Conservation (phyloP, 345 rosid species). For the Rubroshorea leprosula region DNA sequence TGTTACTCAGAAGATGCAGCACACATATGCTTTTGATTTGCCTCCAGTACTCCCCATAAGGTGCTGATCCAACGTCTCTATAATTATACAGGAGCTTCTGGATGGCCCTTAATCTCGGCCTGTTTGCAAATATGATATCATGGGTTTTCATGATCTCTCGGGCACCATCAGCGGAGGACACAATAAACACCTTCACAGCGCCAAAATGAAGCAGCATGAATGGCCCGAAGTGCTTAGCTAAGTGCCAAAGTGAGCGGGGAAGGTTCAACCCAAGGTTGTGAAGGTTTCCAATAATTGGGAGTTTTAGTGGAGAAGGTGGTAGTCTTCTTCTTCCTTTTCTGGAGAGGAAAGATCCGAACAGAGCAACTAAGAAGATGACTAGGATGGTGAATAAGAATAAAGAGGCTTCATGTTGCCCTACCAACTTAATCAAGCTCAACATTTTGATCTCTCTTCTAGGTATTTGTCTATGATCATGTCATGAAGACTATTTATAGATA, state of each 20-base stretch:
- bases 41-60: constrained; percentile 73
- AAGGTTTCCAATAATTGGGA: constrained; percentile 60
- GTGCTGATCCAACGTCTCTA: constrained; percentile 35
- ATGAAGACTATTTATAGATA: too few relatives aligned
- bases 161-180: constrained; percentile 50
- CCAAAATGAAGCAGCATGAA: constrained; percentile 58
- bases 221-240: constrained; percentile 46
- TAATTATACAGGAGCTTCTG: constrained; percentile 29
- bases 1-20: constrained; percentile 42
- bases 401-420: not conserved
- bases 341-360: not conserved
- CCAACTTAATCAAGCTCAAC: not conserved
- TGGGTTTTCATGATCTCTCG: constrained; percentile 46
- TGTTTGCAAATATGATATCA: constrained; percentile 39
- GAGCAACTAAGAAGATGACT: not conserved
- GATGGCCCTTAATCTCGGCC: constrained; percentile 24
- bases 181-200: constrained; percentile 33
- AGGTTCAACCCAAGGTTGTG: constrained; percentile 41
- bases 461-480: too few relatives aligned
- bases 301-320: constrained; percentile 47
- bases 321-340: not conserved
- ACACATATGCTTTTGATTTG: constrained; percentile 48
- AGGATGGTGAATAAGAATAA: not conserved
- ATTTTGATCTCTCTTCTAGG: not conserved
- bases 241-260: constrained; percentile 36